Evolutionary conservation across 1,284 basidiomycete genomes (phyloP).

Genomic region (Cutaneotrichosporon spelunceum): DNA sequence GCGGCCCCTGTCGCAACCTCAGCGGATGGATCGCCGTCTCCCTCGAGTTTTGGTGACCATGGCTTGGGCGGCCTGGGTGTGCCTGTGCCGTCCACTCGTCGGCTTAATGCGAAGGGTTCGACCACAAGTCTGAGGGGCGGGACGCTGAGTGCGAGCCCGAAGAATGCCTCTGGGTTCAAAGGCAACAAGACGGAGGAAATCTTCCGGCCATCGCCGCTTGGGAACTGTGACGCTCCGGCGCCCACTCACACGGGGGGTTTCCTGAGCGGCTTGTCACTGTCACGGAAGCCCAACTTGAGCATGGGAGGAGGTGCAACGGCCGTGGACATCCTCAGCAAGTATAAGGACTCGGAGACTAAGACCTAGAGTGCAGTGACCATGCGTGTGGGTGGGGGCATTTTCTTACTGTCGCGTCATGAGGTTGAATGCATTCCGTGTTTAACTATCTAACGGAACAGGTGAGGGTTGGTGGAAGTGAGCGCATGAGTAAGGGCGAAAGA

Average conservation of each 20-base stretch:
- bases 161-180: not conserved
- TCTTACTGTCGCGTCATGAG: not conserved
- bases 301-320: conserved; percentile 9
- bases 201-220: conserved; percentile 10
- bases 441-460: no score
- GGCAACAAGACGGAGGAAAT: conserved; percentile 1
- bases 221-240: not conserved
- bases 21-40: conserved; percentile 13
- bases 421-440: not conserved
- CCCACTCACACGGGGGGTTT: conserved; percentile 12
- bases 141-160: not conserved
- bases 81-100: conserved; percentile 1
- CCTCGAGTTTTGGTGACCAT: conserved; percentile 12
- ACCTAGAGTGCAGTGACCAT: not conserved
- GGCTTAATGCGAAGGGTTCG: conserved; percentile 12
- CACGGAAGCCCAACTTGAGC: conserved; percentile 15
- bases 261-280: conserved; percentile 17
- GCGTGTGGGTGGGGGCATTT: no score
- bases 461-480: not conserved
- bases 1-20: conserved; percentile 36
- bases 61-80: not conserved
- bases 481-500: not conserved
- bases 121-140: conserved; percentile 11
- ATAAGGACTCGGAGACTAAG: not conserved
- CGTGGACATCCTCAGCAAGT: conserved; percentile 19